Evolutionary conservation across 225 moss, liverwort and hornwort species (phyloP).

Genomic region (Polytrichum formosum): DNA sequence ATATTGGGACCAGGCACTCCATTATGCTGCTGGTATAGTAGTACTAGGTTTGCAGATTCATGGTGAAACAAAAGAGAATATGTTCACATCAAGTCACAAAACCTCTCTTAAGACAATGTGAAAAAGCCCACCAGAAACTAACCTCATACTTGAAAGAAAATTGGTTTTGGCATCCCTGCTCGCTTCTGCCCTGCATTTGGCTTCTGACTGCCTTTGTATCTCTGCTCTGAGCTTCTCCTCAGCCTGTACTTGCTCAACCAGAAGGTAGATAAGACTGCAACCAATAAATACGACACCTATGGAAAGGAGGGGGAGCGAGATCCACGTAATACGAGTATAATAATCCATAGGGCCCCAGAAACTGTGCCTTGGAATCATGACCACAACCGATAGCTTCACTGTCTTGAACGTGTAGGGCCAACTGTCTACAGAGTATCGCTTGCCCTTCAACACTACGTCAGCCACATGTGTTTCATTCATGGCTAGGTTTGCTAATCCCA

Average conservation of each 20-base stretch:
- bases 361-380: conserved; percentile 49
- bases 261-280: conserved; percentile 45
- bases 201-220: conserved; percentile 52
- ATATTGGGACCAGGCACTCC: too few relatives aligned
- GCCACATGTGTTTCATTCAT: conserved; percentile 44
- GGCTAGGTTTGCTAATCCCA: conserved; percentile 35
- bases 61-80: too few relatives aligned
- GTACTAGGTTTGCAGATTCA: too few relatives aligned
- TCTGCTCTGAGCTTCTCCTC: conserved; percentile 56
- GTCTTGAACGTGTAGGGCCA: conserved; percentile 52
- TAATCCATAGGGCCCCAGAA: conserved; percentile 53
- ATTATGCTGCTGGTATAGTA: too few relatives aligned
- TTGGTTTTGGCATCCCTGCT: conserved; percentile 76
- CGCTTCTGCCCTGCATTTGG: conserved; percentile 58
- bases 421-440: conserved; percentile 51
- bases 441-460: conserved; percentile 44
- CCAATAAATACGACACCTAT: conserved; percentile 44
- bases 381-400: conserved; percentile 52
- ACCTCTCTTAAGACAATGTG: not conserved
- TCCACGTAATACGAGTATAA: conserved; percentile 39
- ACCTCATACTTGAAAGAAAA: conserved; percentile 76
- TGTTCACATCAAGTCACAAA: too few relatives aligned
- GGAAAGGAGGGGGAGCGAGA: conserved; percentile 40
- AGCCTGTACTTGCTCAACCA: conserved; percentile 46
- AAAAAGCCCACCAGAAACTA: conserved; percentile 3